Evolutionary conservation across 2,329 filamentous ascomycete genomes (phyloP).

Genomic region (Didymella pomorum): DNA sequence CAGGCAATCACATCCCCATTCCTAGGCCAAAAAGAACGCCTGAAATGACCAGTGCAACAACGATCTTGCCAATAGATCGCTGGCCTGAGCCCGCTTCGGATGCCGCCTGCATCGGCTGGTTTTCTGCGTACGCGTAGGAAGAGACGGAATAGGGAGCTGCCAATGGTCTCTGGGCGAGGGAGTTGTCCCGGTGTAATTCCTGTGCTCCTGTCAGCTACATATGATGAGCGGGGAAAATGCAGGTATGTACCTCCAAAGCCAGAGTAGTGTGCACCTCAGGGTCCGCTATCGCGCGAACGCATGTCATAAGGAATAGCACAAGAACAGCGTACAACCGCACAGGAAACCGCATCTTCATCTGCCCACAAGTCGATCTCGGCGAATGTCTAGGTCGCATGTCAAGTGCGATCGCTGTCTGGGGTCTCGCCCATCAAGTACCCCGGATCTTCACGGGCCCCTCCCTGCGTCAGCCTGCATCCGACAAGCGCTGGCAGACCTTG

Average conservation of each 20-base stretch:
- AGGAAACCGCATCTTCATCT: slow-evolving; percentile 3
- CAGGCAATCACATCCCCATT: slow-evolving; percentile 23
- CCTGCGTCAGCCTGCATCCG: slow-evolving; percentile 19
- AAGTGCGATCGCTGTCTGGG: background rate
- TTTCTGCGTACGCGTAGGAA: background rate
- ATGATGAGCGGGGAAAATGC: background rate
- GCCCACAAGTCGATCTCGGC: background rate
- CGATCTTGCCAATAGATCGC: slow-evolving; percentile 17
- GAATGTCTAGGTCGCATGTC: background rate
- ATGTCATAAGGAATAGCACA: slow-evolving; percentile 6
- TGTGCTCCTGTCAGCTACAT: background rate
- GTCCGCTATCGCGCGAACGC: slow-evolving; percentile 5
- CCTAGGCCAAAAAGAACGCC: slow-evolving; percentile 20
- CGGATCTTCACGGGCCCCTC: slow-evolving; percentile 15
- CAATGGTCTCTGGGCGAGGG: slow-evolving; percentile 1
- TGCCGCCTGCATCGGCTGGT: slow-evolving; percentile 15
- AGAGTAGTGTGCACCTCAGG: slow-evolving; percentile 6
- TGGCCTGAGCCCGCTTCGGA: slow-evolving; percentile 18
- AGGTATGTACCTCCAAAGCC: slow-evolving; percentile 1
- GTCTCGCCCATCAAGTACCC: slow-evolving; percentile 18
- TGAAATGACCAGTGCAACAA: slow-evolving; percentile 6
- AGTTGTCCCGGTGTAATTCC: background rate
- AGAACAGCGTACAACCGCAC: background rate
- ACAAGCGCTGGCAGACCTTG: slow-evolving; percentile 12
- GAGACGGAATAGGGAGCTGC: background rate